Evolutionary conservation across 2,329 filamentous ascomycete species (phyloP), one percentile per base, ranked within the genome.

Genomic region (Claviceps cyperi): DNA sequence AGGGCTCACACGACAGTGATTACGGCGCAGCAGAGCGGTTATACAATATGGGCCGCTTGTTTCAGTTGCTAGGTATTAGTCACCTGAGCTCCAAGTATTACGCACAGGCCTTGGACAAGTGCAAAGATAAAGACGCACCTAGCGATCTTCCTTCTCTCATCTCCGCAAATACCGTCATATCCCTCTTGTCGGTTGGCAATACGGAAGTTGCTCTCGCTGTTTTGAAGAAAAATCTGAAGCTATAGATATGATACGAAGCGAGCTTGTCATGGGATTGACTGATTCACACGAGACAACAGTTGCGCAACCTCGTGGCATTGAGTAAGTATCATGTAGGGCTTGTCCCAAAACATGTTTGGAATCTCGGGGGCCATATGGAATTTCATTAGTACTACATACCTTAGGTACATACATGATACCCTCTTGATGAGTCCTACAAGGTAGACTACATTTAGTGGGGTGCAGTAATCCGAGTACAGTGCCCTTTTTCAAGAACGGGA

Each of bases 1-100:
- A 50, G 19, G 22, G 54, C 5, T 51, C 52, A 1, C 37, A 51
- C 17, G 47, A 41, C 3, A 28, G 49, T n/a, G 39, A 40, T 13
- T 38, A 9, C 9, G 46, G 56, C 2, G 53, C 56, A 46, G 61
- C 64, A 1, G 66, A 68, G 50, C 57, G 62, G n/a, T 64, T 63
- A 48, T 69, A 68, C 47, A 69, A 69, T 21, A 58, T 68, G 19
- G 66, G 66, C 1, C 63, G 66, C 6, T 50, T 68, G 4, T 67
- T 66, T 37, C 66, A 69, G 32, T 52, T 69, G 17, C 56, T 69
- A 0, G 66, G 66, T 0, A 60, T 67, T 14, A 59, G 56, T 22
- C 62, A 62, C 60, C 67, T 94, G 28, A 88, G 89, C 0, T 69
- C 86, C 4, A 74, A 80, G 21, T 84, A 79, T 49, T 97, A 96